These are phyloP conservation scores for Chytridium lagenaria DNA, from an alignment of 371 early-diverging fungal genomes.

Conservation along the genomic window DNA sequence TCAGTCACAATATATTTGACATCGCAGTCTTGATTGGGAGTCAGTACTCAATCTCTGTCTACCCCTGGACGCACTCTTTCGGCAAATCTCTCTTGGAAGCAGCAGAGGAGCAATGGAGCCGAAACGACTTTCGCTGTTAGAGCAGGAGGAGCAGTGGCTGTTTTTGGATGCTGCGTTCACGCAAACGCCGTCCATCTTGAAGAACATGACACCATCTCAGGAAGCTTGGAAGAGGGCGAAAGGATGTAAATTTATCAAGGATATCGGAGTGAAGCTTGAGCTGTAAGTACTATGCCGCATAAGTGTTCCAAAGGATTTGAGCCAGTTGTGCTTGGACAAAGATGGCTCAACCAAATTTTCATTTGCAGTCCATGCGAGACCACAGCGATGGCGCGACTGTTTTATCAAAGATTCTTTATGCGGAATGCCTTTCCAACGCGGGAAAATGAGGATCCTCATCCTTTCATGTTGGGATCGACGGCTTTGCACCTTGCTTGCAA, in stretches of 20 bases:
- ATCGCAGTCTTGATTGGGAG: too few relatives aligned
- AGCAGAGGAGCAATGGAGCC: neutral
- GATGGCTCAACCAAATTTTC: neutral
- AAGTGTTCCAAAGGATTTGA: neutral
- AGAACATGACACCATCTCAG: neutral
- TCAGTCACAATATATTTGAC: too few relatives aligned
- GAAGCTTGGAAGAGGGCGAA: slow-evolving; percentile 13
- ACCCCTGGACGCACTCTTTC: too few relatives aligned
- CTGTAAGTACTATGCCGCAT: slow-evolving; percentile 7
- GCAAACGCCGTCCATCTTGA: slow-evolving; percentile 3
- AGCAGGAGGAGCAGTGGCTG: slow-evolving; percentile 15
- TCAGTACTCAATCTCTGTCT: too few relatives aligned
- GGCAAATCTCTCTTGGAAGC: too few relatives aligned
- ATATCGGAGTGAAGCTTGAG: neutral
- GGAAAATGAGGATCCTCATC: slow-evolving; percentile 12
- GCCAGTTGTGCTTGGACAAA: too few relatives aligned
- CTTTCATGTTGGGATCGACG: slow-evolving; percentile 9
- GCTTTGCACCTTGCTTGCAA: neutral
- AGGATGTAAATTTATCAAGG: slow-evolving; percentile 20
- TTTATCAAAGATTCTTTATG: slow-evolving; percentile 13
- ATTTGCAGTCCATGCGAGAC: neutral
- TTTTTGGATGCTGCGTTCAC: neutral
- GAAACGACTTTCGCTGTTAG: neutral
- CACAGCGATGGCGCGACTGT: neutral
- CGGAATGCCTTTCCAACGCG: neutral